Evolutionary conservation across 2,329 filamentous ascomycete genomes (phyloP).

Genomic region (Beauveria varroae): DNA sequence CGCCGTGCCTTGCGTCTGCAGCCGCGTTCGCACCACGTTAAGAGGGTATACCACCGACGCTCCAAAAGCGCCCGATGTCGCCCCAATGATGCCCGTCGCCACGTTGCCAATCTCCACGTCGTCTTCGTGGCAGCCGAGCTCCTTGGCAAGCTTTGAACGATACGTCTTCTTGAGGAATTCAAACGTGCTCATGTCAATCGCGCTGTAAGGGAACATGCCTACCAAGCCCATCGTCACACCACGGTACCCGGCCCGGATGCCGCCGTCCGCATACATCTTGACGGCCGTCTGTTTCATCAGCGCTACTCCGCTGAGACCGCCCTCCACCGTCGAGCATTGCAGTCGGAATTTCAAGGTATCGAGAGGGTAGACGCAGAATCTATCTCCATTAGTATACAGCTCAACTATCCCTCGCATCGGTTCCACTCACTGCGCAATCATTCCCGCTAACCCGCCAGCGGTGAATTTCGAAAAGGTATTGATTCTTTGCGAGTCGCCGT

Average conservation of each 20-base stretch:
- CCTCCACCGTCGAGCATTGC: slow-evolving; percentile 88
- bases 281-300: slow-evolving; percentile 75
- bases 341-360: slow-evolving; percentile 77
- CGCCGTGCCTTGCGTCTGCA: slow-evolving; percentile 92
- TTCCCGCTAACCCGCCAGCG: slow-evolving; percentile 83
- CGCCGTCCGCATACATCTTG: slow-evolving; percentile 78
- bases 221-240: slow-evolving; percentile 89
- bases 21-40: slow-evolving; percentile 82
- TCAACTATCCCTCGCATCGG: neutral
- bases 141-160: slow-evolving; percentile 60
- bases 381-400: slow-evolving; percentile 25
- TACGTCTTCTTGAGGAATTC: slow-evolving; percentile 80
- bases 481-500: slow-evolving; percentile 72
- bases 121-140: slow-evolving; percentile 68
- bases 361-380: slow-evolving; percentile 88
- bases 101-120: slow-evolving; percentile 77
- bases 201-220: slow-evolving; percentile 96
- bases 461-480: slow-evolving; percentile 82
- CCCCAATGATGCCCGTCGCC: slow-evolving; percentile 80
- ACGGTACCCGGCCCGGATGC: slow-evolving; percentile 73
- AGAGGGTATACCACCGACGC: slow-evolving; percentile 92
- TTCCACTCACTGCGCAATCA: slow-evolving; percentile 73
- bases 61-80: slow-evolving; percentile 83
- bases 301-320: slow-evolving; percentile 73
- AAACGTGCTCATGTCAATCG: slow-evolving; percentile 93